Evolutionary conservation across 164 flowering plant genomes (phyloP).

Genomic region (Vitis rotundifolia): DNA sequence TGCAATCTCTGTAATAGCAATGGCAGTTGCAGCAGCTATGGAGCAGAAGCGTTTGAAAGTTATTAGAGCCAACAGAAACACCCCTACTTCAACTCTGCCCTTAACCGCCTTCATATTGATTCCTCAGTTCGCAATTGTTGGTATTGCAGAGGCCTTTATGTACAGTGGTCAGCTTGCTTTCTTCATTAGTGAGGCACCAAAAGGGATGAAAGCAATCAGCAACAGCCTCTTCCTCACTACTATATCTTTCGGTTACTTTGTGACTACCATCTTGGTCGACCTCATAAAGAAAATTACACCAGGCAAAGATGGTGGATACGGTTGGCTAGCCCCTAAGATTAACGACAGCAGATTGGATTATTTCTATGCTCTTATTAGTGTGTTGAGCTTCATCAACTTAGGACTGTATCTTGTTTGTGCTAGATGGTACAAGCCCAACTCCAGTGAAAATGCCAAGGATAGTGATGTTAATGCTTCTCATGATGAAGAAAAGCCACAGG

Average conservation of each 20-base stretch:
- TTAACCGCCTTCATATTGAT: slow-evolving; percentile 24
- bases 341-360: slow-evolving; percentile 29
- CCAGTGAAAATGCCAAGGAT: background rate
- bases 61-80: background rate
- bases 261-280: slow-evolving; percentile 27
- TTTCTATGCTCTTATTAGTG: slow-evolving; percentile 30
- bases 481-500: no score
- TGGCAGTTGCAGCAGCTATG: slow-evolving; percentile 13
- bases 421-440: slow-evolving; percentile 16
- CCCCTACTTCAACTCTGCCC: slow-evolving; percentile 23
- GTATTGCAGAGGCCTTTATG: slow-evolving; percentile 33
- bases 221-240: slow-evolving; percentile 37
- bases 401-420: slow-evolving; percentile 19
- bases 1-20: slow-evolving; percentile 6
- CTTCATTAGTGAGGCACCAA: slow-evolving; percentile 34
- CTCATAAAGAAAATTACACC: no score
- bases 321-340: slow-evolving; percentile 11
- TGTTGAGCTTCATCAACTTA: slow-evolving; percentile 21
- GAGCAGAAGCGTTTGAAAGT: slow-evolving; percentile 13
- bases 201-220: slow-evolving; percentile 41
- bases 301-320: no score
- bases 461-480: slow-evolving; percentile 1
- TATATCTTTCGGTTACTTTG: slow-evolving; percentile 32
- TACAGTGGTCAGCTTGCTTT: slow-evolving; percentile 39
- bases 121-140: slow-evolving; percentile 33